phyloP scores from a whole-genome alignment of 2,329 filamentous ascomycete species.

The Hypoxylon sp. region DNA sequence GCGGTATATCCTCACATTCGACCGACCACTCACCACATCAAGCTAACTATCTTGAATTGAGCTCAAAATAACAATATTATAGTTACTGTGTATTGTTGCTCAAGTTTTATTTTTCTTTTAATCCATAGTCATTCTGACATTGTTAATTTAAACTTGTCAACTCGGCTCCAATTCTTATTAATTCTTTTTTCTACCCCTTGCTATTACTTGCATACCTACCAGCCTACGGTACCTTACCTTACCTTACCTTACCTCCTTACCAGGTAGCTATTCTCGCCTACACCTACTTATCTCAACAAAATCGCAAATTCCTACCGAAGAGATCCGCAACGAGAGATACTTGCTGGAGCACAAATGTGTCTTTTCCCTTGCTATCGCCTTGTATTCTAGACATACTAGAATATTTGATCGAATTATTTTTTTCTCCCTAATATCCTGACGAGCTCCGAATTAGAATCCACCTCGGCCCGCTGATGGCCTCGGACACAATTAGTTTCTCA shows the following conservation, averaged over 20 bases:
- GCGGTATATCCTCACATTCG: constrained; percentile 6
- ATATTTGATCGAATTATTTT: constrained; percentile 3
- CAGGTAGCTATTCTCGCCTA: no score
- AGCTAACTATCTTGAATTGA: no score
- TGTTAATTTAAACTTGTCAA: no score
- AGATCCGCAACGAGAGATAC: no score
- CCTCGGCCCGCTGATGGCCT: constrained; percentile 48
- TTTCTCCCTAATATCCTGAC: no score
- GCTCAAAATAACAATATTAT: constrained; percentile 13
- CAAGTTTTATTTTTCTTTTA: constrained; percentile 1
- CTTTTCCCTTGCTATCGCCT: constrained; percentile 13
- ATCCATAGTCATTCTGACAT: no score
- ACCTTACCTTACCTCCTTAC: no score
- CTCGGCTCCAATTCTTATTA: no score
- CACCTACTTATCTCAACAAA: not conserved
- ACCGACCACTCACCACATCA: not conserved
- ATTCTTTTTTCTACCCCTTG: no score
- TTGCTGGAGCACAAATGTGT: constrained; percentile 8
- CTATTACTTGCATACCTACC: no score
- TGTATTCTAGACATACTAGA: not conserved
- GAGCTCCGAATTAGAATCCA: constrained; percentile 23
- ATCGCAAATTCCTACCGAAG: not conserved
- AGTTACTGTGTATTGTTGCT: not conserved
- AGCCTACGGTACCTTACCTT: no score
- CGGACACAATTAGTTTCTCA: constrained; percentile 48